Conservation (phyloP, 2,329 filamentous ascomycete species). For the Diaporthe sp. region DNA sequence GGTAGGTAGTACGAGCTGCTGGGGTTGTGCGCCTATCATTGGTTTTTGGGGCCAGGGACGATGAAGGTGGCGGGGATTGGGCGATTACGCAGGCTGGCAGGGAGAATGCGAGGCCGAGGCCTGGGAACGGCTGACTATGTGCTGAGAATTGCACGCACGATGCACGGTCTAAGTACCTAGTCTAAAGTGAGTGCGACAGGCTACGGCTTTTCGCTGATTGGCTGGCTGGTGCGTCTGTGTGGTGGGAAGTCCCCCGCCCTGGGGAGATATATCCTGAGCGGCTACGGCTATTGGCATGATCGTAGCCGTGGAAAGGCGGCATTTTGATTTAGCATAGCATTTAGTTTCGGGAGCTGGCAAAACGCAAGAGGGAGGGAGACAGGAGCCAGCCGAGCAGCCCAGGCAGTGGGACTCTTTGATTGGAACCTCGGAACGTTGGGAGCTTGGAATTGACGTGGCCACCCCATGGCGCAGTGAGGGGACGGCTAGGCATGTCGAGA, state of each 20-base stretch:
- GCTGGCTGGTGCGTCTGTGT: slow-evolving; percentile 10
- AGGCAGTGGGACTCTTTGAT: neutral
- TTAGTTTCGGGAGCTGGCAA: slow-evolving; percentile 16
- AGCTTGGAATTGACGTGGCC: slow-evolving; percentile 32
- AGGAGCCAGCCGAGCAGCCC: neutral
- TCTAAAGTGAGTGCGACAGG: neutral
- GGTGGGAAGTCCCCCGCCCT: slow-evolving; percentile 1
- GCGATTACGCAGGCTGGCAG: slow-evolving; percentile 24
- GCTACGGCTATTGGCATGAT: slow-evolving; percentile 25
- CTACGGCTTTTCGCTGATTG: slow-evolving; percentile 27
- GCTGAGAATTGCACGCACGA: neutral
- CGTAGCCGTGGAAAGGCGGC: neutral
- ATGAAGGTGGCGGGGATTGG: slow-evolving; percentile 27
- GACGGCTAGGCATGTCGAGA: slow-evolving; percentile 3
- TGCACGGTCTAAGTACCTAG: neutral
- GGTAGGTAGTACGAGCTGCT: neutral
- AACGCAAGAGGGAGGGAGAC: too few relatives aligned
- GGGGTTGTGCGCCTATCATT: neutral
- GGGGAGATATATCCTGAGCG: slow-evolving; percentile 4
- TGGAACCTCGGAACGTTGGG: neutral
- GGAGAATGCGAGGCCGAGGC: slow-evolving; percentile 26
- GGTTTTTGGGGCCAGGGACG: slow-evolving; percentile 5
- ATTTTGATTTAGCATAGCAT: slow-evolving; percentile 7
- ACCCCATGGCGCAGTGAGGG: slow-evolving; percentile 1
- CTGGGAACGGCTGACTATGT: slow-evolving; percentile 19